A percentile compares a stretch with the other conserved stretches of the same genome.
Conservation (phyloP, 2,329 filamentous ascomycete genomes). For the Gnomoniopsis sp. region DNA sequence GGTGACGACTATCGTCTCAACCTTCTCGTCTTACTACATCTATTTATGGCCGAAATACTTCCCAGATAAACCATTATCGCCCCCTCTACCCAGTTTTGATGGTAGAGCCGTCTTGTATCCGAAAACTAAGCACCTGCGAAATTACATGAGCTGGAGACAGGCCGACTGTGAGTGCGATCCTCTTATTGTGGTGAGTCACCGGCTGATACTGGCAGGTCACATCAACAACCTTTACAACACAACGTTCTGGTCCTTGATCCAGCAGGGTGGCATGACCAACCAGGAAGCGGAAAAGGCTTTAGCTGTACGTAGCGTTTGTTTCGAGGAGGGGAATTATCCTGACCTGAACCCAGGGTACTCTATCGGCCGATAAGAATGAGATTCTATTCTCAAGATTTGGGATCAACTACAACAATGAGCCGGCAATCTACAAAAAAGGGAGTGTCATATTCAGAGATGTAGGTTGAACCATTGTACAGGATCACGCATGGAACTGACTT, state of each 20-base stretch:
- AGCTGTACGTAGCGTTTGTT: conserved; percentile 48
- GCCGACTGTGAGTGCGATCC: conserved; percentile 72
- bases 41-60: conserved; percentile 77
- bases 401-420: conserved; percentile 98
- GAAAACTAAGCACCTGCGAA: conserved; percentile 73
- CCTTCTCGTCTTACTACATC: conserved; percentile 89
- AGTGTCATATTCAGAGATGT: conserved; percentile 85
- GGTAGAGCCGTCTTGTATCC: conserved; percentile 90
- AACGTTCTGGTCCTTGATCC: conserved; percentile 87
- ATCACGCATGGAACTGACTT: not conserved
- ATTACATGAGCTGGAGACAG: conserved; percentile 97
- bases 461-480: conserved; percentile 27
- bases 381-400: conserved; percentile 84
- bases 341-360: conserved; percentile 59
- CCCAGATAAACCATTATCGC: conserved; percentile 63
- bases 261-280: conserved; percentile 69
- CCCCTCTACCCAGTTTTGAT: conserved; percentile 86
- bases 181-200: not conserved
- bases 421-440: conserved; percentile 88
- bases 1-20: conserved; percentile 84
- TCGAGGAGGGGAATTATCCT: not conserved
- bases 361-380: conserved; percentile 90
- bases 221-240: conserved; percentile 99
- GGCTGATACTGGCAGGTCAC: conserved; percentile 57
- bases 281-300: conserved; percentile 79